phyloP scores from a whole-genome alignment of 805 yeast species.

The baker's yeast (Saccharomyces cerevisiae) region DNA sequence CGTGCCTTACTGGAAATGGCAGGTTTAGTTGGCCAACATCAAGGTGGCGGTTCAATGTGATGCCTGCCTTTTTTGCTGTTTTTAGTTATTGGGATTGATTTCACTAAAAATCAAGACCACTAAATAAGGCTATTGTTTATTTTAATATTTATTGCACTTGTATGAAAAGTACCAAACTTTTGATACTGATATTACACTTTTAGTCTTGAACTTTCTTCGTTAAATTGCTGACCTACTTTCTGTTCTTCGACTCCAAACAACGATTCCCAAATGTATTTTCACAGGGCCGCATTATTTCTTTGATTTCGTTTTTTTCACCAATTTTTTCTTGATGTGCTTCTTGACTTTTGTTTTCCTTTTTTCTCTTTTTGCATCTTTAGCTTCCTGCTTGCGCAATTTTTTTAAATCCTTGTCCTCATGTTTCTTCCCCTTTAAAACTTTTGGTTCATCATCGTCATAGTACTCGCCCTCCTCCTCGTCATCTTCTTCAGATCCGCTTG shows the following conservation, averaged over 20 bases:
- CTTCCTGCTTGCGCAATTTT: constrained; percentile 62
- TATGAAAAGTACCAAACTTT: neutral
- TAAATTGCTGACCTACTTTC: neutral
- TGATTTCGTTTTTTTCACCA: constrained; percentile 48
- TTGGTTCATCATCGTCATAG: constrained; percentile 32
- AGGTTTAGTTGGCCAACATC: constrained; percentile 44
- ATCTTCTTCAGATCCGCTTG: constrained; percentile 24
- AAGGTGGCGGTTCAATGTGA: constrained; percentile 43
- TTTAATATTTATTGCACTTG: neutral
- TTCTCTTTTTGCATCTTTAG: constrained; percentile 71
- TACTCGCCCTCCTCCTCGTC: constrained; percentile 32
- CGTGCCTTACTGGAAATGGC: constrained; percentile 83
- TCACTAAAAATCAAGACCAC: neutral
- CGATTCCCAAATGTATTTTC: neutral
- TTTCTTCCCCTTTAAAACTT: constrained; percentile 59
- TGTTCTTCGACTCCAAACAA: neutral
- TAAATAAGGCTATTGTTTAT: neutral
- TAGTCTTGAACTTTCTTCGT: neutral
- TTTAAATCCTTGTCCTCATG: constrained; percentile 71
- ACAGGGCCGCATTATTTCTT: constrained; percentile 22
- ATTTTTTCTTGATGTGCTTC: constrained; percentile 71
- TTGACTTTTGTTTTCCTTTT: constrained; percentile 76
- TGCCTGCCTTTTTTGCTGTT: neutral
- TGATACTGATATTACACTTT: neutral
- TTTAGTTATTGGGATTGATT: neutral